Conservation (phyloP, 1,139 yeast genomes). For the Suhomyces ambrosiae region DNA sequence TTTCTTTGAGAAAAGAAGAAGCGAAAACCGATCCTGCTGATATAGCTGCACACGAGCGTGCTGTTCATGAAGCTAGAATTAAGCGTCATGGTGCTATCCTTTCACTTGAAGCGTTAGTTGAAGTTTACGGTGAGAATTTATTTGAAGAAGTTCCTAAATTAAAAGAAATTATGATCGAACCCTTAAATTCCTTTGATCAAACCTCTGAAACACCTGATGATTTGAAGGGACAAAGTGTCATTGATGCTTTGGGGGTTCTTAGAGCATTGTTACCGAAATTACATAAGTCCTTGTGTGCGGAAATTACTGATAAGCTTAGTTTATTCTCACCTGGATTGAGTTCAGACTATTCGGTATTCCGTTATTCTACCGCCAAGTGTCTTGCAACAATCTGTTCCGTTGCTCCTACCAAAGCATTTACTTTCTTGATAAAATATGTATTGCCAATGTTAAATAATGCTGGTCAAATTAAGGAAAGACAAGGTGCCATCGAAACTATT, state of each 20-base stretch:
- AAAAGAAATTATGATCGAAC: slow-evolving; percentile 65
- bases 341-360: slow-evolving; percentile 73
- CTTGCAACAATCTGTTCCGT: slow-evolving; percentile 81
- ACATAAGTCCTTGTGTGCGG: slow-evolving; percentile 49
- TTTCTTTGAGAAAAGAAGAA: slow-evolving; percentile 82
- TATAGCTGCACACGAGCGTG: slow-evolving; percentile 61
- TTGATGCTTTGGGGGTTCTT: slow-evolving; percentile 84
- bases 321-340: slow-evolving; percentile 62
- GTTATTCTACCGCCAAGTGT: slow-evolving; percentile 91
- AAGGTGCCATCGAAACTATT: slow-evolving; percentile 91
- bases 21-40: slow-evolving; percentile 69
- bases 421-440: slow-evolving; percentile 73
- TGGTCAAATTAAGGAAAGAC: slow-evolving; percentile 73
- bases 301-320: slow-evolving; percentile 51
- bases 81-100: slow-evolving; percentile 83
- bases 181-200: slow-evolving; percentile 44
- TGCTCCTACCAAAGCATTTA: slow-evolving; percentile 72
- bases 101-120: slow-evolving; percentile 61
- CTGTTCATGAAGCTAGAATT: slow-evolving; percentile 71
- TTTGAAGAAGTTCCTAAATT: slow-evolving; percentile 71
- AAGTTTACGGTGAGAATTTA: slow-evolving; percentile 52
- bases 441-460: slow-evolving; percentile 84
- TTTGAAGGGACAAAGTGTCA: slow-evolving; percentile 72
- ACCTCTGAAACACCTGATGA: slow-evolving; percentile 43
- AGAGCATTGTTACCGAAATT: slow-evolving; percentile 73